Conservation (phyloP, 345 rosid genomes). For the Barbarea vulgaris region DNA sequence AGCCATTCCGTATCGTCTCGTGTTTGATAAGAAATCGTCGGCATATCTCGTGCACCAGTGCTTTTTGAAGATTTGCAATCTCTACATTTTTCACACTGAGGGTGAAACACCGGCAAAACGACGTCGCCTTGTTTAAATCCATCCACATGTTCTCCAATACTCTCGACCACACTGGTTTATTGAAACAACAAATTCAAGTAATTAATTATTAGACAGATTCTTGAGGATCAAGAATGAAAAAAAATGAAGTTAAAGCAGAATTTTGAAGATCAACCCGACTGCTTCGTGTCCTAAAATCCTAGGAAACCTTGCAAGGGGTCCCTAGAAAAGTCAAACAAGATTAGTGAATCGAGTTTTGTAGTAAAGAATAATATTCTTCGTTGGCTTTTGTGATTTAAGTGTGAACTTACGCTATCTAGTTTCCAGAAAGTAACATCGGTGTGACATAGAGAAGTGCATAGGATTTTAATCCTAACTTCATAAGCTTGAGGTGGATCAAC, state of each 20-base stretch:
- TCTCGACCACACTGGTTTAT: constrained; percentile 64
- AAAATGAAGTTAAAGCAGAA: neutral
- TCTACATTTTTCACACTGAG: constrained; percentile 57
- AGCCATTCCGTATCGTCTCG: constrained; percentile 59
- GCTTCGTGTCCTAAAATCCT: constrained; percentile 83
- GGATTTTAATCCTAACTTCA: constrained; percentile 70
- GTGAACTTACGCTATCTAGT: constrained; percentile 42
- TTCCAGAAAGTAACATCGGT: constrained; percentile 59
- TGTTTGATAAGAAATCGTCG: neutral
- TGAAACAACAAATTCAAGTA: neutral
- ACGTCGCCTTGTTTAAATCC: constrained; percentile 59
- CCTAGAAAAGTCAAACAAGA: constrained; percentile 38
- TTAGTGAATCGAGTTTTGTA: neutral
- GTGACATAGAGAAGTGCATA: constrained; percentile 83
- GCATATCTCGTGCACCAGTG: constrained; percentile 51
- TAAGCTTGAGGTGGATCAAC: constrained; percentile 72
- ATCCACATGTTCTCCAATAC: constrained; percentile 63
- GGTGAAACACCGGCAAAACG: constrained; percentile 58
- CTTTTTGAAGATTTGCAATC: constrained; percentile 59
- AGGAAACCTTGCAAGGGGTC: constrained; percentile 53
- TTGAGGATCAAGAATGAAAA: constrained; percentile 1
- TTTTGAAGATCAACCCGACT: constrained; percentile 51
- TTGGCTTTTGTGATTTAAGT: neutral
- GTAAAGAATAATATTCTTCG: neutral
- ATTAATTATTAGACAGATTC: neutral